Percentiles rank a stretch among this genome's conserved stretches.
These are phyloP conservation scores for Erodium chrysanthum DNA, from an alignment of 441 rosid genomes.

Conservation along the genomic window DNA sequence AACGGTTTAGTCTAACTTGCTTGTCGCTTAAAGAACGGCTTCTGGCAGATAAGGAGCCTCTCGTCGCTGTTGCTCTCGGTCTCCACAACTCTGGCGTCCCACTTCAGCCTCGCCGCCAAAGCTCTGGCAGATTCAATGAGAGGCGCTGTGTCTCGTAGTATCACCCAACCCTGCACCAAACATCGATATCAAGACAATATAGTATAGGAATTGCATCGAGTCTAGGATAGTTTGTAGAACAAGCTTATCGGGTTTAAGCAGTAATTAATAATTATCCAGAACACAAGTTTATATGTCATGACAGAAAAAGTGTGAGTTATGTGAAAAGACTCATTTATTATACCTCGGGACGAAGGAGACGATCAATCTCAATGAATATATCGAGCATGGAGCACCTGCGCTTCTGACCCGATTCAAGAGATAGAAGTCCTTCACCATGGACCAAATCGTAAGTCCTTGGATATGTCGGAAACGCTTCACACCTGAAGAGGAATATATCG, in stretches of 20 bases:
- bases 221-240: too few relatives aligned
- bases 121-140: conserved; percentile 70
- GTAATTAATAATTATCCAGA: too few relatives aligned
- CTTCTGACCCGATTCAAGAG: conserved; percentile 40
- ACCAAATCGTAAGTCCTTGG: conserved; percentile 94
- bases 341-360: conserved; percentile 98
- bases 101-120: conserved; percentile 53
- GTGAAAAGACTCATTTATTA: conserved; percentile 1
- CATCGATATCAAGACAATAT: too few relatives aligned
- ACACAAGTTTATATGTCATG: too few relatives aligned
- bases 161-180: conserved; percentile 83
- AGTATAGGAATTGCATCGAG: too few relatives aligned
- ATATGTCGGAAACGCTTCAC: conserved; percentile 90
- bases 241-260: too few relatives aligned
- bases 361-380: conserved; percentile 68
- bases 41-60: conserved; percentile 88
- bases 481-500: conserved; percentile 34
- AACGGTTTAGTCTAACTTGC: neutral
- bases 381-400: conserved; percentile 47
- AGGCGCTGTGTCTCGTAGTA: conserved; percentile 62
- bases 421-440: conserved; percentile 69
- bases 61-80: conserved; percentile 78
- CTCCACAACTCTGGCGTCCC: conserved; percentile 90
- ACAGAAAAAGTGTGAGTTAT: neutral
- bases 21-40: conserved; percentile 70